Evolutionary conservation across 169 alveolate genomes (phyloP).

Genomic region (Plasmodium gonderi): DNA sequence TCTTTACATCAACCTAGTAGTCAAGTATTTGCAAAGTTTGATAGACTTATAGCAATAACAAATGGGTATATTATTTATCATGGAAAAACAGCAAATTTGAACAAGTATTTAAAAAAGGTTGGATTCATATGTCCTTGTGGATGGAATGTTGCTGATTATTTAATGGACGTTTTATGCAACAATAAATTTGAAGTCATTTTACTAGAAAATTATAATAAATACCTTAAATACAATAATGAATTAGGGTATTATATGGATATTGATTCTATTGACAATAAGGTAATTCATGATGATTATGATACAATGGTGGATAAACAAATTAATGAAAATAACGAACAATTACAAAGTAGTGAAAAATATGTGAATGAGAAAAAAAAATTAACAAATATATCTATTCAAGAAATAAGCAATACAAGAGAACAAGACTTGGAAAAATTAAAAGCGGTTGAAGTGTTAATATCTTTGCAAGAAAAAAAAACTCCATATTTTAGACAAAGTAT

Average conservation of each 20-base stretch:
- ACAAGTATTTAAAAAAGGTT: slow-evolving; percentile 48
- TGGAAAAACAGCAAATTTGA: slow-evolving; percentile 81
- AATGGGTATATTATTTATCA: slow-evolving; percentile 85
- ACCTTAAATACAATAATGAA: not conserved
- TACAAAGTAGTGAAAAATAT: not conserved
- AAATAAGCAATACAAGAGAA: slow-evolving; percentile 9
- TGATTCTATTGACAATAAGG: slow-evolving; percentile 9
- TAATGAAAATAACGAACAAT: not conserved
- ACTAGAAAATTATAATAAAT: slow-evolving; percentile 53
- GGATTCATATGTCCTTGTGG: slow-evolving; percentile 77
- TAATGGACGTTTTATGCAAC: slow-evolving; percentile 75
- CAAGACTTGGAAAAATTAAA: slow-evolving; percentile 12
- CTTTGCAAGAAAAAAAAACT: slow-evolving; percentile 32
- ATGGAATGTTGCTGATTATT: slow-evolving; percentile 79
- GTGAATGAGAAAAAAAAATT: not conserved
- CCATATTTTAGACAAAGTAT: slow-evolving; percentile 27
- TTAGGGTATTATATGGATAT: slow-evolving; percentile 35
- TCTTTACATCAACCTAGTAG: slow-evolving; percentile 85
- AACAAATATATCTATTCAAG: not conserved
- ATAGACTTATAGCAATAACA: slow-evolving; percentile 80
- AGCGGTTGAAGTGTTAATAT: slow-evolving; percentile 36
- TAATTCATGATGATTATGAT: slow-evolving; percentile 56
- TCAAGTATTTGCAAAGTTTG: slow-evolving; percentile 83
- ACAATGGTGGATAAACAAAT: not conserved
- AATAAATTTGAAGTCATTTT: slow-evolving; percentile 4